Evolutionary conservation across 129 eudicot species (phyloP), one percentile per base, ranked within the genome.

Genomic region (Dittrichia graveolens): DNA sequence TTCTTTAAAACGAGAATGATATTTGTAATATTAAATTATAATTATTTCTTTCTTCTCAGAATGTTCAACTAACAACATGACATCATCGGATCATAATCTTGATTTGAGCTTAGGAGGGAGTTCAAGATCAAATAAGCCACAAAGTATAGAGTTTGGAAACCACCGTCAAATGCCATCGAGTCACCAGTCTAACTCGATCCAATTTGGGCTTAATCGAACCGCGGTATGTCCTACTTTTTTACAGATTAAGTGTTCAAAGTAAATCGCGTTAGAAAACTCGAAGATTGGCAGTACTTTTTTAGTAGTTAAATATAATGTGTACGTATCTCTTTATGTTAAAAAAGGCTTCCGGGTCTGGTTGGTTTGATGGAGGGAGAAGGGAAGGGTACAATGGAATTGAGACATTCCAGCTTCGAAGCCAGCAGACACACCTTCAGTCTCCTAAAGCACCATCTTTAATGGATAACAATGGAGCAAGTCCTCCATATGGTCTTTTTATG

Each of bases 51-150:
- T 56, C 9, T 6, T 19, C 34, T 13, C 76, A 78, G 82, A 80
- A 75, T 58, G 73, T 56, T 73, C 79, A 3, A 68, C 61, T 11
- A 34, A 42, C 46, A 53, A 60, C 53, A 63, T 31, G 31, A 42
- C 55, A 7, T 55, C 82, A 46, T 77, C 57, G 1, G 91, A 85
- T 38, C 95, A 85, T 72, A 81, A 83, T 84, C 87, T 90, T 61
- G 96, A 90, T 56, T 79, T 90, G 75, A 87, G 96, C 74, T 75
- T 90, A 71, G 82, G 82, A 65, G 96, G 96, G 0, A 77, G 80
- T 67, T 82, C 85, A 12, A 15, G 83, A 55, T 71, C 87, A 56
- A 73, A 75, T 42, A 75, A 65, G 61, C 77, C 58, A 53, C 57
- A 10, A 45, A 80, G 56, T 73, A 57, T 67, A 46, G 82, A 82